Conservation (phyloP, 75 land plant species). For the Pseudotsuga menziesii region DNA sequence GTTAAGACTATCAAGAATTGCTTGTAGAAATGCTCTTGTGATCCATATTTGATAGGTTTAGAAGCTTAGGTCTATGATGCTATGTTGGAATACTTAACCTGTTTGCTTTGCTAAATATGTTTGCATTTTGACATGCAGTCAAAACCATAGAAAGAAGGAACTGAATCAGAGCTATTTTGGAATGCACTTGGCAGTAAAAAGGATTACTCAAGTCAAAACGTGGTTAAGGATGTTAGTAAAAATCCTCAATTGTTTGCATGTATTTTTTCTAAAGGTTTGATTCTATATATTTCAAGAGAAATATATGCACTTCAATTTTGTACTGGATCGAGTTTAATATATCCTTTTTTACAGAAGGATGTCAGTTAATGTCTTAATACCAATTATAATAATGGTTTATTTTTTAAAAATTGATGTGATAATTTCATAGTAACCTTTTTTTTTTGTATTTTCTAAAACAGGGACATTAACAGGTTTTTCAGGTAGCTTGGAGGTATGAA, state of each 20-base stretch:
- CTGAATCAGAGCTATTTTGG: slow-evolving; percentile 88
- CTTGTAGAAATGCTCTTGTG: not conserved
- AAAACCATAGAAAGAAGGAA: slow-evolving; percentile 87
- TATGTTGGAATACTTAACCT: not conserved
- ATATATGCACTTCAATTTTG: not conserved
- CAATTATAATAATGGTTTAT: not conserved
- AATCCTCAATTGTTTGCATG: slow-evolving; percentile 60
- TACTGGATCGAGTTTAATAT: not conserved
- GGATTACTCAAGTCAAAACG: slow-evolving; percentile 65
- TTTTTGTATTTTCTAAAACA: not conserved
- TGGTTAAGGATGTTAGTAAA: slow-evolving; percentile 48
- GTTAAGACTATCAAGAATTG: not conserved
- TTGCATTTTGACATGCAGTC: slow-evolving; percentile 57
- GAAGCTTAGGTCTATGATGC: not conserved
- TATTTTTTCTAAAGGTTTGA: slow-evolving; percentile 15
- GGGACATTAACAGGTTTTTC: not conserved
- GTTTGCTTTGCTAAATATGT: not conserved
- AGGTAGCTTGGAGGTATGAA: slow-evolving; percentile 6
- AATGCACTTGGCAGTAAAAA: slow-evolving; percentile 85
- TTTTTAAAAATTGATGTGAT: not conserved
- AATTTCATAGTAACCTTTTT: not conserved
- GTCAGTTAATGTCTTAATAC: not conserved
- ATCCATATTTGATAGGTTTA: not conserved
- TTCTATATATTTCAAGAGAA: slow-evolving; percentile 17
- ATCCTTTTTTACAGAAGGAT: not conserved